Percentiles rank a stretch among this genome's conserved stretches.
Conservation (phyloP, 2,329 filamentous ascomycete species). For the Tricladium varicosporioides region DNA sequence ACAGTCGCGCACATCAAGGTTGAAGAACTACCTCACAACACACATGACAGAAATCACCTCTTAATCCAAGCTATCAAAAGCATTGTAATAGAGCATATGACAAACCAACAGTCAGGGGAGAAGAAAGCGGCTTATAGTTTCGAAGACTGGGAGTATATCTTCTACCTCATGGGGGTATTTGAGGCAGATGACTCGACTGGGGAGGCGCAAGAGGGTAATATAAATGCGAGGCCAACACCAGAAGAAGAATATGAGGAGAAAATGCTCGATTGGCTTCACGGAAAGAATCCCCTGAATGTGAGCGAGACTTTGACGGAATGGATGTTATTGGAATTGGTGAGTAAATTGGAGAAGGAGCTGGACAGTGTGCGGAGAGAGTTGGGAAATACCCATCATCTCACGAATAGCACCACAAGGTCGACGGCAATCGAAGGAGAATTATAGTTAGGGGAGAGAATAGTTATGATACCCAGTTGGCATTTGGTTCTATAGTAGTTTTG, state of each 20-base stretch:
- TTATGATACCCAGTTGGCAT: too few species aligned
- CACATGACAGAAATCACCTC: conserved; percentile 13
- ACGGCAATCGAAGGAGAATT: too few species aligned
- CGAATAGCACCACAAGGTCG: too few species aligned
- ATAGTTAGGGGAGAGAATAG: too few species aligned
- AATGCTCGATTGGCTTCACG: conserved; percentile 8
- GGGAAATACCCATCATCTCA: conserved; percentile 4
- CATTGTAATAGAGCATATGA: conserved; percentile 5
- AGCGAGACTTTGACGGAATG: conserved; percentile 7
- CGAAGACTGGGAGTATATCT: conserved; percentile 15
- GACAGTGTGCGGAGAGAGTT: conserved; percentile 1
- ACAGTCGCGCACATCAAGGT: neutral
- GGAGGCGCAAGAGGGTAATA: neutral
- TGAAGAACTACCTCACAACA: neutral
- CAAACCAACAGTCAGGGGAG: neutral
- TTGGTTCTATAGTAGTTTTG: too few species aligned
- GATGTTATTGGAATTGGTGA: conserved; percentile 6
- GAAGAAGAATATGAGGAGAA: neutral
- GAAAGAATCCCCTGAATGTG: conserved; percentile 10
- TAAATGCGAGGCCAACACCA: neutral
- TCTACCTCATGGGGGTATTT: conserved; percentile 11
- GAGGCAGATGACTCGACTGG: neutral
- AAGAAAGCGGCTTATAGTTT: conserved; percentile 4
- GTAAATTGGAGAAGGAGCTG: conserved; percentile 7
- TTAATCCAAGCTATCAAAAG: conserved; percentile 9